phyloP scores from a whole-genome alignment of 495 filamentous ascomycete species.

The Aspergillus mulundensis region DNA sequence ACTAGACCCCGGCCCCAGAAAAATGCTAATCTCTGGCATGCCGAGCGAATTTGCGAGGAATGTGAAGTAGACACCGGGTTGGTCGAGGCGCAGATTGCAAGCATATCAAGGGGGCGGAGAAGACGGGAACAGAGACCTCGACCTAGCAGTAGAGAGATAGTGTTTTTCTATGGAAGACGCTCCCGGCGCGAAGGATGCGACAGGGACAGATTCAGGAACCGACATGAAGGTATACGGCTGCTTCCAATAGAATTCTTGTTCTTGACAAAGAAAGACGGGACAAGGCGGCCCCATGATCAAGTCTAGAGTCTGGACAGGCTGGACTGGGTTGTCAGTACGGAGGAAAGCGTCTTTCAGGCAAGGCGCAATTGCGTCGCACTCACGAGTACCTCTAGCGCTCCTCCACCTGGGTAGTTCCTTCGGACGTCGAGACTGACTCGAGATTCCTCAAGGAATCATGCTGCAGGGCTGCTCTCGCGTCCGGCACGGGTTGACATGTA shows the following conservation, averaged over 20 bases:
- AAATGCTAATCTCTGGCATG: constrained; percentile 11
- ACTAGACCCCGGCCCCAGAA: constrained; percentile 12
- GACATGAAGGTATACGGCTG: neutral
- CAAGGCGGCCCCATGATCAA: neutral
- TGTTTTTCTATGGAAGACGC: neutral
- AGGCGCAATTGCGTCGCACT: neutral
- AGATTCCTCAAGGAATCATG: neutral
- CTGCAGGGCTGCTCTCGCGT: neutral
- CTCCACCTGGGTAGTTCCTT: neutral
- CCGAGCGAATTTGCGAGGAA: neutral
- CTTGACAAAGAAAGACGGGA: neutral
- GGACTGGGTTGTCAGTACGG: neutral
- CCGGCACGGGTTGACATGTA: neutral
- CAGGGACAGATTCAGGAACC: neutral
- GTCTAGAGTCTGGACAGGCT: neutral
- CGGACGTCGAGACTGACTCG: neutral
- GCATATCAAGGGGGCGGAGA: neutral
- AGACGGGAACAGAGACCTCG: neutral
- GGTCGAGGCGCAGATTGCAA: neutral
- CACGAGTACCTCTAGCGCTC: neutral
- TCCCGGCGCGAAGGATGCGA: neutral
- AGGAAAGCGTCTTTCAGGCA: neutral
- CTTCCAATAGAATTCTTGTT: neutral
- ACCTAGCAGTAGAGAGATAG: no score
- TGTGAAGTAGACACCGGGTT: neutral